phyloP scores from a whole-genome alignment of 1,139 yeast genomes.

The Nakaseomyces uthaithaninus region DNA sequence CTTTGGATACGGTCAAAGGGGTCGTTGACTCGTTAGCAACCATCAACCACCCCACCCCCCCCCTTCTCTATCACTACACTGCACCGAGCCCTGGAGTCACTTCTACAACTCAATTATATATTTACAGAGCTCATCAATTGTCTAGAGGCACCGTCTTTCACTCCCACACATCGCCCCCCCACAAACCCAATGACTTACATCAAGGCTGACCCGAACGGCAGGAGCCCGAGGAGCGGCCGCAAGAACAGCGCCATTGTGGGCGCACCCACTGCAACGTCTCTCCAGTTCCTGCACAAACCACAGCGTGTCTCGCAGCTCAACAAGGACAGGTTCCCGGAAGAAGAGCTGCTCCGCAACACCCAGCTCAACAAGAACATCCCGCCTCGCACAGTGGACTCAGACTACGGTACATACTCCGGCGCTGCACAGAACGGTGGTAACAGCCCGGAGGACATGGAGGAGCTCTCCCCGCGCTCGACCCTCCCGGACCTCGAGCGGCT shows the following conservation, averaged over 20 bases:
- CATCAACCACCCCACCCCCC: no score
- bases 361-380: slow-evolving; percentile 19
- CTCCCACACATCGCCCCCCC: no score
- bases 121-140: no score
- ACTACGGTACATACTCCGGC: neutral
- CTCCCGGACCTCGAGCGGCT: slow-evolving; percentile 5
- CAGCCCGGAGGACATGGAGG: neutral
- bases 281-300: slow-evolving; percentile 26
- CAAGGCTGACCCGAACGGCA: neutral
- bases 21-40: no score
- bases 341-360: slow-evolving; percentile 22
- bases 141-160: no score
- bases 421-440: neutral
- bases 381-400: neutral
- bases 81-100: no score
- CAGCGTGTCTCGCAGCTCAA: slow-evolving; percentile 20
- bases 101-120: no score
- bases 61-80: no score
- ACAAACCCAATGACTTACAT: slow-evolving; percentile 3
- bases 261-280: slow-evolving; percentile 13
- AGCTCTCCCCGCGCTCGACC: slow-evolving; percentile 3
- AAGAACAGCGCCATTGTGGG: slow-evolving; percentile 5
- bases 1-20: no score
- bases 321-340: slow-evolving; percentile 18
- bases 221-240: slow-evolving; percentile 1